These are phyloP conservation scores for Irpex lacteus DNA, from an alignment of 1,284 basidiomycete species.

Conservation along the genomic window DNA sequence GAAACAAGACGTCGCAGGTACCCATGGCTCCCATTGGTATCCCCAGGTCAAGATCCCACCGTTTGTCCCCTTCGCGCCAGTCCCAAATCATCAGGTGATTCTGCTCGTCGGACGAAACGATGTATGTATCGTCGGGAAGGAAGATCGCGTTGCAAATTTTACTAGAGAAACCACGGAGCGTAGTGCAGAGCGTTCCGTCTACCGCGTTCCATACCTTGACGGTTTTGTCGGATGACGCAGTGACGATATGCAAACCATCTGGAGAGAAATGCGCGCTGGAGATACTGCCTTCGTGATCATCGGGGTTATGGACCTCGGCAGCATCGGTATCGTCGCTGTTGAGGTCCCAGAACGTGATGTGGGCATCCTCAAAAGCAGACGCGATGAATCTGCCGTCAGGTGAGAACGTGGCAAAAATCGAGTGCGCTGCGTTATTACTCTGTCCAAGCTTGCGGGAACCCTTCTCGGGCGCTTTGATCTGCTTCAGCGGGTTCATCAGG, in stretches of 20 bases:
- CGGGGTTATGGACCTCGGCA: not conserved
- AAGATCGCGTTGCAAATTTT: not conserved
- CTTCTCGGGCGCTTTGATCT: not conserved
- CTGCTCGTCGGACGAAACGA: not conserved
- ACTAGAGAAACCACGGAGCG: not conserved
- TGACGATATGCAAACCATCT: not conserved
- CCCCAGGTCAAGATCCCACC: not conserved
- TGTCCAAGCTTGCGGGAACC: not conserved
- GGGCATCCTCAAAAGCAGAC: not conserved
- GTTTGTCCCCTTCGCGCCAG: not conserved
- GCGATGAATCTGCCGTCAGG: not conserved
- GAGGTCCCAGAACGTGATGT: not conserved
- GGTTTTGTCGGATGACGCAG: not conserved
- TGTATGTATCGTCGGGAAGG: not conserved
- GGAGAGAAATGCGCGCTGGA: not conserved
- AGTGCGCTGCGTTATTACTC: not conserved
- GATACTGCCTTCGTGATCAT: not conserved
- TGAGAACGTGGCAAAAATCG: not conserved
- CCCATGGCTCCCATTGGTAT: not conserved
- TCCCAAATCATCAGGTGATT: not conserved
- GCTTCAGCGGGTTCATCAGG: not conserved
- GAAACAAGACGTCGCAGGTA: too few relatives aligned
- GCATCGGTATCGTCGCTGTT: too few relatives aligned
- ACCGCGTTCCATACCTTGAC: not conserved
- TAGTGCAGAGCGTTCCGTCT: not conserved